These are phyloP conservation scores for Metarhizium album DNA, from an alignment of 2,329 filamentous ascomycete species.

Conservation along the genomic window DNA sequence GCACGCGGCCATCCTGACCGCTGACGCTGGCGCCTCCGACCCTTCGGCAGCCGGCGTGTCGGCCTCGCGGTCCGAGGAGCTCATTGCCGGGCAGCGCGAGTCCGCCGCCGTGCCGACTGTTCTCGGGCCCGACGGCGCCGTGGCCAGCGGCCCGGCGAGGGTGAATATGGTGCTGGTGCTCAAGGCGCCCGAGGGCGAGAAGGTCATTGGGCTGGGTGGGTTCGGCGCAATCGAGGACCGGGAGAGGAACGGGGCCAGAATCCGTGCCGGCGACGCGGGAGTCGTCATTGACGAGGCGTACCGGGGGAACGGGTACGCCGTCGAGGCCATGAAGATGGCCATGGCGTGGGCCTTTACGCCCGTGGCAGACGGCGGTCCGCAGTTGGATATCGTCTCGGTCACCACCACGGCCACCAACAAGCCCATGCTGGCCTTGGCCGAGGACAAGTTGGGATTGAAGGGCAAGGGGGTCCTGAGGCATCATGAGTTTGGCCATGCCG, in stretches of 20 bases:
- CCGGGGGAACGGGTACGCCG: constrained; percentile 15
- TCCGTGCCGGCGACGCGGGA: constrained; percentile 17
- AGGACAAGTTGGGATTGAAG: too few relatives aligned
- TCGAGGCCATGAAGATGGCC: constrained; percentile 17
- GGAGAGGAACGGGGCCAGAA: constrained; percentile 8
- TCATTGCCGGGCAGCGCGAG: constrained; percentile 14
- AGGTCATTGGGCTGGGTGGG: constrained; percentile 17
- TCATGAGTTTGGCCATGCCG: constrained; percentile 8
- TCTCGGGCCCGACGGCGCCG: too few relatives aligned
- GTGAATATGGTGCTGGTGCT: constrained; percentile 2
- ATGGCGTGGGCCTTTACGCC: constrained; percentile 17
- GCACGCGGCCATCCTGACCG: constrained; percentile 16
- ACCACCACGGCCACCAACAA: constrained; percentile 14
- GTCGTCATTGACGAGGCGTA: constrained; percentile 15
- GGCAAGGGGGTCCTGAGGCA: constrained; percentile 8
- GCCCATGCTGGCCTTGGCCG: constrained; percentile 14
- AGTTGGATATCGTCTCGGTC: too few relatives aligned
- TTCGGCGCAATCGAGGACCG: too few relatives aligned
- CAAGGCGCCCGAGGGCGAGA: constrained; percentile 12
- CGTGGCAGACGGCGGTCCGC: too few relatives aligned
- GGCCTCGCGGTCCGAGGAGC: constrained; percentile 6
- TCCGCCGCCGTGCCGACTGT: constrained; percentile 16
- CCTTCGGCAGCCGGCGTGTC: constrained; percentile 10
- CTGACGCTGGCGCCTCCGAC: too few relatives aligned
- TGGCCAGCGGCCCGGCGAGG: constrained; percentile 7